These are phyloP conservation scores for Myriosclerotinia duriaeana DNA, from an alignment of 2,329 filamentous ascomycete species.

Conservation along the genomic window DNA sequence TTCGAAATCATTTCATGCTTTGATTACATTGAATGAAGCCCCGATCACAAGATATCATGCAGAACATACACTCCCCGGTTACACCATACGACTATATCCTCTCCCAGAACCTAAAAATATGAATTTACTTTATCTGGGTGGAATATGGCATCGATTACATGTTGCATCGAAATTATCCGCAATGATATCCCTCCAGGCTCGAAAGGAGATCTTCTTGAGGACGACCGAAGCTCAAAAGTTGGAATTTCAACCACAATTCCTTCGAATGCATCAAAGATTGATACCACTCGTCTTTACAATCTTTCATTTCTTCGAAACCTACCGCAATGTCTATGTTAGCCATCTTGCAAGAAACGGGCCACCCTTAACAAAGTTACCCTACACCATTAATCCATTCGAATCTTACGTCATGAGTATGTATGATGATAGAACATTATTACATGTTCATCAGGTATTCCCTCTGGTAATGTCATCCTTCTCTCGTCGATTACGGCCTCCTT, in stretches of 20 bases:
- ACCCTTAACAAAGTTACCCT: slow-evolving; percentile 52
- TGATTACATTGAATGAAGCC: slow-evolving; percentile 60
- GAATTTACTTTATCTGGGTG: slow-evolving; percentile 61
- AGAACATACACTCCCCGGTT: slow-evolving; percentile 58
- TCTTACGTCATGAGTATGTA: slow-evolving; percentile 62
- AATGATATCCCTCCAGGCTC: slow-evolving; percentile 63
- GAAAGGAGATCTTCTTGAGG: slow-evolving; percentile 63
- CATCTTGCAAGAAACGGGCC: slow-evolving; percentile 54
- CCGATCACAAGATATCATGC: slow-evolving; percentile 63
- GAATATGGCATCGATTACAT: slow-evolving; percentile 64
- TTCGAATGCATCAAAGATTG: slow-evolving; percentile 63
- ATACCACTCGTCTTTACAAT: slow-evolving; percentile 64
- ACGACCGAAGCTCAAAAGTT: slow-evolving; percentile 54
- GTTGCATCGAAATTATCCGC: slow-evolving; percentile 62
- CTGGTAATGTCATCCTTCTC: slow-evolving; percentile 64
- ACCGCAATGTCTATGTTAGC: slow-evolving; percentile 58
- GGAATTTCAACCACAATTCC: slow-evolving; percentile 60
- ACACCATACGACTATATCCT: slow-evolving; percentile 60
- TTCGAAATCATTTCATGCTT: slow-evolving; percentile 58
- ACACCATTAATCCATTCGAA: slow-evolving; percentile 63
- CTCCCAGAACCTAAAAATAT: slow-evolving; percentile 48
- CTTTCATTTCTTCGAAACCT: slow-evolving; percentile 68
- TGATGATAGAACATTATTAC: slow-evolving; percentile 60
- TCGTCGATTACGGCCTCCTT: slow-evolving; percentile 60
- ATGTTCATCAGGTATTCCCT: slow-evolving; percentile 64